Conservation (phyloP, 208 protist genomes). For the Trypanosoma platydactyli region DNA sequence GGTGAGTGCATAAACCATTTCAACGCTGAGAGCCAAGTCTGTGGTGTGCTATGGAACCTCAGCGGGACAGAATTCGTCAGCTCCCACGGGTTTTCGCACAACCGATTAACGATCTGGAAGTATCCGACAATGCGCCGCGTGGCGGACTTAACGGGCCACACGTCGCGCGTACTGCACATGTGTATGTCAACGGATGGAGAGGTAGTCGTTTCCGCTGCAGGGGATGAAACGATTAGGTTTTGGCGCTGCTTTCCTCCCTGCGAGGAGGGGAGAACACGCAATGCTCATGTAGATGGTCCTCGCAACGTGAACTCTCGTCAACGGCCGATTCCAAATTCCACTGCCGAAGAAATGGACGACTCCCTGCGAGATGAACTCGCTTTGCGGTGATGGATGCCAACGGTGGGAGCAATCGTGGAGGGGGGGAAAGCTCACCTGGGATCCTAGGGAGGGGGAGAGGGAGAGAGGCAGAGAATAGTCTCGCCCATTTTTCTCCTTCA, state of each 20-base stretch:
- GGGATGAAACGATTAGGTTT: conserved; percentile 98
- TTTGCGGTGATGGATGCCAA: conserved; percentile 12
- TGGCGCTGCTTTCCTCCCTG: conserved; percentile 82
- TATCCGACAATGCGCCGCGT: conserved; percentile 97
- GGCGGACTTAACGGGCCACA: conserved; percentile 98
- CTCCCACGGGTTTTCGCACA: conserved; percentile 98
- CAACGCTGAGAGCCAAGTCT: conserved; percentile 98
- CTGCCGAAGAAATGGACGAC: conserved; percentile 2
- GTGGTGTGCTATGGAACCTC: conserved; percentile 95
- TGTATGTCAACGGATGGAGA: conserved; percentile 96
- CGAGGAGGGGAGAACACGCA: conserved; percentile 21
- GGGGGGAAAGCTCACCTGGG: too few species aligned
- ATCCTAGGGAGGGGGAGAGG: background rate
- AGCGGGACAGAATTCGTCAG: conserved; percentile 97
- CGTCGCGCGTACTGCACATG: conserved; percentile 97
- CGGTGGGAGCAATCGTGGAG: background rate
- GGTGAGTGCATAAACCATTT: conserved; percentile 93
- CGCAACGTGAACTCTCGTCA: conserved; percentile 24
- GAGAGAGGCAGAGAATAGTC: background rate
- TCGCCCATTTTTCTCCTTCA: too few species aligned
- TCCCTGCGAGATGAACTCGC: conserved; percentile 28
- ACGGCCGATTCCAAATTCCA: background rate
- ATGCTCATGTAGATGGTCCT: background rate
- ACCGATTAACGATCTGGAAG: conserved; percentile 99
- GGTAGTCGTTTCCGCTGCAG: conserved; percentile 97